phyloP scores from a whole-genome alignment of 805 yeast species.

The Yamadazyma nakazawae region DNA sequence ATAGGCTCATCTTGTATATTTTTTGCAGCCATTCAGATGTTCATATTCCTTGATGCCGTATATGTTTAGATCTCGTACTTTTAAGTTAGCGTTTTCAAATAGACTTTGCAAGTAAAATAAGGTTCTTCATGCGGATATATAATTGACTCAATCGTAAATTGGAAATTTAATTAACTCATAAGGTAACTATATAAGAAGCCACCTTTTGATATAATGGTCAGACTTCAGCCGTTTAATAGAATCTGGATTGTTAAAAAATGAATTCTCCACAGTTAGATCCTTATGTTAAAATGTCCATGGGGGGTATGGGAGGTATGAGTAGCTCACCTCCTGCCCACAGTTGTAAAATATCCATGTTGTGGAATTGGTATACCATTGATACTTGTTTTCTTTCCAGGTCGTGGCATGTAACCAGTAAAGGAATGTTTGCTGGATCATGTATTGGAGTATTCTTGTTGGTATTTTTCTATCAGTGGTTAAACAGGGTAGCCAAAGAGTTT shows the following conservation, averaged over 20 bases:
- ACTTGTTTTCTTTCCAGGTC: constrained; percentile 59
- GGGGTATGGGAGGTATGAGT: constrained; percentile 5
- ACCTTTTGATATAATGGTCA: too few relatives aligned
- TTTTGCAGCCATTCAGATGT: too few relatives aligned
- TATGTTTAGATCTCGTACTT: too few relatives aligned
- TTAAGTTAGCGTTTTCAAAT: too few relatives aligned
- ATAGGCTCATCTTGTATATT: too few relatives aligned
- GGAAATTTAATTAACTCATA: constrained; percentile 5
- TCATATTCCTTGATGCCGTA: too few relatives aligned
- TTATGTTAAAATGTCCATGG: constrained; percentile 3
- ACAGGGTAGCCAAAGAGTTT: constrained; percentile 35
- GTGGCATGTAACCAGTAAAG: constrained; percentile 59
- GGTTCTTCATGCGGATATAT: neutral
- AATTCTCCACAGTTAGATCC: neutral
- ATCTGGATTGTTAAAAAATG: neutral
- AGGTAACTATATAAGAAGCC: neutral
- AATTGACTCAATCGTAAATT: neutral
- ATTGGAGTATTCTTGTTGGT: constrained; percentile 63
- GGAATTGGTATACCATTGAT: constrained; percentile 73
- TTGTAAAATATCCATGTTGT: constrained; percentile 51
- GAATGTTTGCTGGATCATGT: constrained; percentile 72
- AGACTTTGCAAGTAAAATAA: too few relatives aligned
- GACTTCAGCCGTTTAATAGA: neutral
- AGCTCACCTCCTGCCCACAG: constrained; percentile 4
- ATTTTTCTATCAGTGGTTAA: constrained; percentile 54